These are phyloP conservation scores for Trichosporon coremiiforme DNA, from an alignment of 1,284 basidiomycete species.

Conservation along the genomic window DNA sequence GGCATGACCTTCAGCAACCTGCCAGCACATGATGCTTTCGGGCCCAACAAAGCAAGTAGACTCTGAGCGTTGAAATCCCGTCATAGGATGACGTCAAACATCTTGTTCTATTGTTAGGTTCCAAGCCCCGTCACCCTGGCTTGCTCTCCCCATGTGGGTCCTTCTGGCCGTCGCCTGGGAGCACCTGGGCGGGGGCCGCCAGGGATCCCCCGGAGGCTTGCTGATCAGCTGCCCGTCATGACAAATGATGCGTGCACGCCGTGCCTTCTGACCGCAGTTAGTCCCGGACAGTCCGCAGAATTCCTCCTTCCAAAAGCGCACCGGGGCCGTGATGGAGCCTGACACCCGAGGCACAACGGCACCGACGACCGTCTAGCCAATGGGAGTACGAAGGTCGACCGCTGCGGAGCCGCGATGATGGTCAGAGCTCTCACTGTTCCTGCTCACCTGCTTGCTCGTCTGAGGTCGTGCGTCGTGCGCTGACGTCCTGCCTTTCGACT, in stretches of 20 bases:
- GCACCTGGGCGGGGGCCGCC: neutral
- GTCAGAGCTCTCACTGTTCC: neutral
- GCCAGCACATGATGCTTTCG: neutral
- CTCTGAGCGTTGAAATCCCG: neutral
- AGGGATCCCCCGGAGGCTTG: neutral
- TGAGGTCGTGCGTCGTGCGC: neutral
- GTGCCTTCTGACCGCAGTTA: neutral
- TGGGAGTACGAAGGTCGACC: neutral
- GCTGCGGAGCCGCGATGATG: neutral
- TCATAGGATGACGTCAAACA: neutral
- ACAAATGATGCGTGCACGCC: neutral
- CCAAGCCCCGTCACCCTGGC: neutral
- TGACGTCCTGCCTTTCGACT: neutral
- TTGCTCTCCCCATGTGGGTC: slow-evolving; percentile 1
- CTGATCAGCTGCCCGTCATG: slow-evolving; percentile 7
- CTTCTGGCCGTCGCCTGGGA: neutral
- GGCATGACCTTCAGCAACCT: neutral
- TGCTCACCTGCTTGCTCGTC: neutral
- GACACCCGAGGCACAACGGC: neutral
- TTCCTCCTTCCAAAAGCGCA: neutral
- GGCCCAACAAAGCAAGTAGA: neutral
- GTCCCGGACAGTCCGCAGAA: neutral
- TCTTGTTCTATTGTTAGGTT: slow-evolving; percentile 8
- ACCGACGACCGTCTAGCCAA: neutral
- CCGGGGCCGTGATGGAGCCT: neutral